Evolutionary conservation across 257 asterid genomes (phyloP).

Genomic region (Primulina eburnea): DNA sequence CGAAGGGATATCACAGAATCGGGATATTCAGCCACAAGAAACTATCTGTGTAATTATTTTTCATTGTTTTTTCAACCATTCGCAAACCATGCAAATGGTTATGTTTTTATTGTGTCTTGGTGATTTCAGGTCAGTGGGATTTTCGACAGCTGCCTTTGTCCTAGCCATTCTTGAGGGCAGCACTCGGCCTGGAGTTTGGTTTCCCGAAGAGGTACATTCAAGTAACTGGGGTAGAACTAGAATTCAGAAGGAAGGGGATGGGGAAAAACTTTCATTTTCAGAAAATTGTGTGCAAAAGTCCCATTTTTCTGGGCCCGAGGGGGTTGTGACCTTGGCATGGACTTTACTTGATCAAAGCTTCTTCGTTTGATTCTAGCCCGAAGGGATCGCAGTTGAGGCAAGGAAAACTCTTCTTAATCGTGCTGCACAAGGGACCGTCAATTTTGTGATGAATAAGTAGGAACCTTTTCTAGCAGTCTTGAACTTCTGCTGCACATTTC

Average conservation of each 20-base stretch:
- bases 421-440: constrained; percentile 80
- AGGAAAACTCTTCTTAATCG: constrained; percentile 75
- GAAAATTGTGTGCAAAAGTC: too few species aligned
- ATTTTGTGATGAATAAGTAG: constrained; percentile 58
- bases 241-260: too few species aligned
- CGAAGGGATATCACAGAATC: constrained; percentile 65
- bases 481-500: neutral
- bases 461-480: constrained; percentile 1
- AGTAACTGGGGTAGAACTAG: neutral
- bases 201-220: constrained; percentile 77
- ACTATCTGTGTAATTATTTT: constrained; percentile 53
- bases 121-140: constrained; percentile 77
- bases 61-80: neutral
- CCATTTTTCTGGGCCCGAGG: too few species aligned
- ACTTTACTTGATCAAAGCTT: neutral
- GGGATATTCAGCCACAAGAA: constrained; percentile 87
- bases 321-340: too few species aligned
- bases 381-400: constrained; percentile 78
- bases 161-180: constrained; percentile 90
- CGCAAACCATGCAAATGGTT: neutral
- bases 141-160: constrained; percentile 70
- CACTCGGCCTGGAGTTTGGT: constrained; percentile 95
- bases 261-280: neutral
- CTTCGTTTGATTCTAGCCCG: constrained; percentile 47
- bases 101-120: neutral